Evolutionary conservation across 2,329 filamentous ascomycete species (phyloP), one percentile per base, ranked within the genome.

Genomic region (Bipolaris cookei): DNA sequence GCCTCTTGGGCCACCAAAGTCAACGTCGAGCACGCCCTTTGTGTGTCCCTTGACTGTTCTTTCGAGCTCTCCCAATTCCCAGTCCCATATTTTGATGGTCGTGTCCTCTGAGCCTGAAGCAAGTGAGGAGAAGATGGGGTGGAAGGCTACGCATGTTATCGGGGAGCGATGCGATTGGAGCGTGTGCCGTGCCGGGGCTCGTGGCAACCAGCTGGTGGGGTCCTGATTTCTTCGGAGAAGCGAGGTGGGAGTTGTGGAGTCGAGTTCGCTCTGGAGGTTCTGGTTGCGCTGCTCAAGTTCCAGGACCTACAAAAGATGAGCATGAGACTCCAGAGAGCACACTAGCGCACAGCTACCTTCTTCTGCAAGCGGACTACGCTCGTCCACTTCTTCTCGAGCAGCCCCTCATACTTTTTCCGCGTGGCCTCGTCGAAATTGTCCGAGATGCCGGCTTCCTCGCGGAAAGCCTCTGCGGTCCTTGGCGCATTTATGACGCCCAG

Each of bases 321-420:
- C 50, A 43, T 43, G 4, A 14, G 39, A 11, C 28, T 23, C n/a
- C 35, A n/a, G 16, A 18, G 51, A 23, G 34, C 35, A 21, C 16
- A 21, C 18, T 41, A 35, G 30, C 20, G 48, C 38, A 32, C 37
- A 57, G 14, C 34, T 78, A 90, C 91, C 90, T 97, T 98, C 79
- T 97, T 97, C 79, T 98, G 94, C 76, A 98, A 78, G 60, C 94
- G 86, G 70, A 97, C 92, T 25, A 98, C 90, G 70, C 92, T 95
- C 18, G 94, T 98, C 94, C 94, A 98, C 82, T 98, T 98, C 85
- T 97, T 97, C 83, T 98, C 94, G 65, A 98, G 79, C 25, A 98
- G 79, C 1, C 91, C 90, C 78, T 97, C 92, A 80, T 97, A 98
- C 79, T 96, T 97, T 82, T 97, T 97, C 50, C 89, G 85, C 18